phyloP scores from a whole-genome alignment of 192 early-diverging fungal species.

The Funneliformis mosseae region DNA sequence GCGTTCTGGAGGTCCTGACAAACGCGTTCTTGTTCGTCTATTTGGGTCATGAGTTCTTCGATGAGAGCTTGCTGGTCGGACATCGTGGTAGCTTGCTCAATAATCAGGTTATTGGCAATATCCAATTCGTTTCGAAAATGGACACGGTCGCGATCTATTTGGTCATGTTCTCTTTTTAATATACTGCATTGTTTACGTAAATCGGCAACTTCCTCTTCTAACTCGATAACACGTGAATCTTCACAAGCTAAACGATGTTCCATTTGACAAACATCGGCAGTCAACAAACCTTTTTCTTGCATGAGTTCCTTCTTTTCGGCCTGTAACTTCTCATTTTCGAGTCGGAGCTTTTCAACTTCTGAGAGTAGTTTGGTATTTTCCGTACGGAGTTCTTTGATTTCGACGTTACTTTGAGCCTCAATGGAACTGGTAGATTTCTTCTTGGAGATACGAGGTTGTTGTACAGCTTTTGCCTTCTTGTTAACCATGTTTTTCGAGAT shows the following conservation, averaged over 20 bases:
- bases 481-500: neutral
- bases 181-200: neutral
- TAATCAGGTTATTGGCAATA: neutral
- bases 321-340: neutral
- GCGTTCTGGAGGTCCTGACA: neutral
- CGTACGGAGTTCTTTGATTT: neutral
- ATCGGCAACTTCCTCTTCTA: neutral
- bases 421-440: neutral
- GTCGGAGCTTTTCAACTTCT: neutral
- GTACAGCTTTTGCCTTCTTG: neutral
- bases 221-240: slow-evolving; percentile 12
- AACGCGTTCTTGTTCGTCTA: slow-evolving; percentile 3
- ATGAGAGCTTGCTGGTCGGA: slow-evolving; percentile 11
- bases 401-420: neutral
- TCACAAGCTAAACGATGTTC: slow-evolving; percentile 16
- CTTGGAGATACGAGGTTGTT: neutral
- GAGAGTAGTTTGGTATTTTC: neutral
- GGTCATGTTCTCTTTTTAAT: neutral
- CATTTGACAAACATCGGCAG: slow-evolving; percentile 20
- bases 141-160: neutral
- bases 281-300: slow-evolving; percentile 5
- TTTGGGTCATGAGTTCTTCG: neutral
- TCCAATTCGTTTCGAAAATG: neutral
- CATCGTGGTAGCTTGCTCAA: neutral
- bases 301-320: neutral